Evolutionary conservation across 1,284 basidiomycete species (phyloP).

Genomic region (Trametes pubescens): DNA sequence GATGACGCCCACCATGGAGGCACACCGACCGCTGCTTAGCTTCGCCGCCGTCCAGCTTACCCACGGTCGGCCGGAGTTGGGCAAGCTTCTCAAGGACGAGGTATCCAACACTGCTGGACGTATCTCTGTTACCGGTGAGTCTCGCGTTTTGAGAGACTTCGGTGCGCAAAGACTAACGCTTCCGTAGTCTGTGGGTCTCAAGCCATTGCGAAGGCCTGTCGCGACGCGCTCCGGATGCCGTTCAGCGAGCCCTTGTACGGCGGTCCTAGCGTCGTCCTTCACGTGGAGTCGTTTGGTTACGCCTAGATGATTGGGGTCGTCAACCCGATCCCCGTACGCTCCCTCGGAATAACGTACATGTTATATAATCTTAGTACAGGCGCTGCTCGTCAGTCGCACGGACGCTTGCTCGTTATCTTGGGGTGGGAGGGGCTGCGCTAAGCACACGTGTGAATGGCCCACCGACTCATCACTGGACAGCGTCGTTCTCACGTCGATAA

Average conservation of each 20-base stretch:
- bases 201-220: slow-evolving; percentile 47
- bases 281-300: slow-evolving; percentile 57
- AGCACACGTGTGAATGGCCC: too few relatives aligned
- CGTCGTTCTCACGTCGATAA: too few relatives aligned
- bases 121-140: slow-evolving; percentile 51
- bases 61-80: slow-evolving; percentile 43
- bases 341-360: too few relatives aligned
- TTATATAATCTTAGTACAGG: background rate
- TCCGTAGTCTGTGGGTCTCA: slow-evolving; percentile 56
- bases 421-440: too few relatives aligned
- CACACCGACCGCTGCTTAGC: slow-evolving; percentile 20
- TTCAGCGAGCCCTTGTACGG: slow-evolving; percentile 50
- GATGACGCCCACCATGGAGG: slow-evolving; percentile 11
- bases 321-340: too few relatives aligned
- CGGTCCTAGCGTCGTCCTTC: slow-evolving; percentile 51
- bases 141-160: background rate
- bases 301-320: slow-evolving; percentile 28
- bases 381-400: background rate
- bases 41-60: slow-evolving; percentile 36
- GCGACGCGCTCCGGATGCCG: slow-evolving; percentile 48
- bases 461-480: too few relatives aligned
- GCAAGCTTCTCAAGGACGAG: slow-evolving; percentile 37
- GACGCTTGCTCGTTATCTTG: too few relatives aligned
- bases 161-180: background rate
- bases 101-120: slow-evolving; percentile 31